Conservation (phyloP, 2,329 filamentous ascomycete genomes). For the Neofusicoccum sp. region DNA sequence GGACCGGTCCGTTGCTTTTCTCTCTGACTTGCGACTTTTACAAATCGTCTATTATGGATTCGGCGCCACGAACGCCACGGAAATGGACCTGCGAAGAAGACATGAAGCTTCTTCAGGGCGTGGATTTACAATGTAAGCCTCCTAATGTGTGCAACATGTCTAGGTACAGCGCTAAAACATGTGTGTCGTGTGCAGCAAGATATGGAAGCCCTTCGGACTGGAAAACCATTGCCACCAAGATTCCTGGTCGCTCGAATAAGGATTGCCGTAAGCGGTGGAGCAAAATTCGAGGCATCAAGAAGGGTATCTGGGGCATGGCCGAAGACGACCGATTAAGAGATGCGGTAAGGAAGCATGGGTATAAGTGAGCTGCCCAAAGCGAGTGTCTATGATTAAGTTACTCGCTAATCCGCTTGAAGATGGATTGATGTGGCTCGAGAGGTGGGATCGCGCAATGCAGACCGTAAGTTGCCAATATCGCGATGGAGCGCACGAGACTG, state of each 20-base stretch:
- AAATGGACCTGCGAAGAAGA: slow-evolving; percentile 4
- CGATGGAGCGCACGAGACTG: too few relatives aligned
- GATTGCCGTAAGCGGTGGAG: slow-evolving; percentile 21
- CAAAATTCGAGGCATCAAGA: slow-evolving; percentile 16
- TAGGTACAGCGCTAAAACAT: too few relatives aligned
- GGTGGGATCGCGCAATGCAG: neutral
- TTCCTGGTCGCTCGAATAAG: slow-evolving; percentile 20
- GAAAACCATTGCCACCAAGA: slow-evolving; percentile 5
- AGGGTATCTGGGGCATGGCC: slow-evolving; percentile 12
- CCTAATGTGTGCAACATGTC: too few relatives aligned
- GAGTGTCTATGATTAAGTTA: neutral
- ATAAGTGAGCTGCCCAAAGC: neutral
- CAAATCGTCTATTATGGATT: too few relatives aligned
- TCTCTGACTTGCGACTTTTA: too few relatives aligned
- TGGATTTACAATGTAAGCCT: neutral
- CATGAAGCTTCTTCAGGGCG: neutral
- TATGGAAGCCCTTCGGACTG: neutral
- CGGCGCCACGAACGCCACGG: neutral
- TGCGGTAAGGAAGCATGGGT: neutral
- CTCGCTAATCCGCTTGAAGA: neutral
- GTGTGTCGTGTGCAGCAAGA: neutral
- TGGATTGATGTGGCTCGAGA: neutral
- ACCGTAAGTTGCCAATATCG: neutral
- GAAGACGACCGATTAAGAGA: slow-evolving; percentile 10
- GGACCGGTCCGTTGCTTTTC: too few relatives aligned